Conservation (phyloP, 176 grass and related monocot genomes). For the Elymus sibiricus region DNA sequence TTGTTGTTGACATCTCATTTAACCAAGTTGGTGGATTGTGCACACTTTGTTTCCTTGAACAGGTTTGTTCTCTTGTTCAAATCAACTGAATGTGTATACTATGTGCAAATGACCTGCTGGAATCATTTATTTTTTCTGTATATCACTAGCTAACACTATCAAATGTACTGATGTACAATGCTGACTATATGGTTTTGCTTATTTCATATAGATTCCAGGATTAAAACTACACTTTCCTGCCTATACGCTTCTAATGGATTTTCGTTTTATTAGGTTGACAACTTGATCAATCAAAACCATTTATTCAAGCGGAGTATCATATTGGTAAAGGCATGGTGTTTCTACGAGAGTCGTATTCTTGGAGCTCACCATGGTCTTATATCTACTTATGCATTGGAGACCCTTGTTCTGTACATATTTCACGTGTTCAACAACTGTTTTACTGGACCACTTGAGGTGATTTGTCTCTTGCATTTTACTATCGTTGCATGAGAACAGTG, state of each 20-base stretch:
- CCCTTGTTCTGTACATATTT: constrained; percentile 96
- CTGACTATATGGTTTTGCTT: constrained; percentile 1
- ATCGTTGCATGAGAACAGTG: constrained; percentile 3
- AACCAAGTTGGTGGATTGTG: constrained; percentile 98
- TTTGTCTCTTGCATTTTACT: constrained; percentile 23
- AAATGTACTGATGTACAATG: neutral
- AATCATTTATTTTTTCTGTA: constrained; percentile 4
- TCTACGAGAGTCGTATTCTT: constrained; percentile 94
- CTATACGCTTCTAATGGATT: constrained; percentile 35
- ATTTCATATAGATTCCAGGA: constrained; percentile 5
- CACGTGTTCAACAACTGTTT: constrained; percentile 90
- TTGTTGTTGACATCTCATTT: constrained; percentile 96
- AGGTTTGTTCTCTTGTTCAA: constrained; percentile 51
- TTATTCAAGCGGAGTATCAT: constrained; percentile 98
- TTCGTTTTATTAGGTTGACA: constrained; percentile 58
- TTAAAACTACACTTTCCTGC: constrained; percentile 25
- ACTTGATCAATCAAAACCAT: constrained; percentile 69
- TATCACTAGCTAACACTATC: neutral
- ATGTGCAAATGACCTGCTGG: neutral
- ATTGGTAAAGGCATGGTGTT: constrained; percentile 98
- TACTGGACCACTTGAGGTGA: constrained; percentile 91
- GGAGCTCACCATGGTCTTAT: constrained; percentile 99
- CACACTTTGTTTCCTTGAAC: constrained; percentile 95
- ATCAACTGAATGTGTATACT: constrained; percentile 7
- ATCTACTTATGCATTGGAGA: constrained; percentile 98